Base-by-base conservation (phyloP, 805 yeast genomes). In the Debaryomyces maramus region DNA sequence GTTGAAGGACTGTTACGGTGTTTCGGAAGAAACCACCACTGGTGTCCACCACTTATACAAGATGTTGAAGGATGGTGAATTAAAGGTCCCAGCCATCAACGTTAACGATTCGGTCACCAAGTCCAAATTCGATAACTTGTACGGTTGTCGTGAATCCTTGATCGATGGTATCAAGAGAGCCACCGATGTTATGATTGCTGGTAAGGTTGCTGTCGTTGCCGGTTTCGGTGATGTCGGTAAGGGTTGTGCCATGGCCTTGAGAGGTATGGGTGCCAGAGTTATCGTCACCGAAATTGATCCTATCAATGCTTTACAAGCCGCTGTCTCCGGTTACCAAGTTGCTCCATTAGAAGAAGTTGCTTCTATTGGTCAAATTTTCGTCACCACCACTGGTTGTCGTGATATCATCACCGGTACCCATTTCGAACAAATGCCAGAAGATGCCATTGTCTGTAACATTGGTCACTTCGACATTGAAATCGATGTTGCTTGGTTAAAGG, bases 151-250 rank as follows among this genome's bases (percentile, higher is more conserved):
- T 75, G 99, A 91, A 81, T 91, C 99, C 51, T 83, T 91, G 60
- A 79, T 91, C 55, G 99, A 91, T 74, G 99, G 99, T 78, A 91
- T 91, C 72, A 91, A 91, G 85, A 88, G 98, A 78, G 99, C 98
- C 70, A 91, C 99, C 64, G 99, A 91, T 65, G 98, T 91, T 60
- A 93, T 91, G 98, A 85, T 91, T 65, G 98, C 97, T 56, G 99
- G 99, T 78, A 91, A 91, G 80, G 93, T 88, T 65, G 96, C 98
- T 48, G 95, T 91, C 60, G 98, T 91, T 60, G 97, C 97, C 48
- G 99, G 99, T 75, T 91, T 83, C 79, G 99, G 99, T 82, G 99
- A 91, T 69, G 99, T 91, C 65, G 99, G 99, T 78, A 91, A 91
- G 79, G 99, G 99, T 72, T 91, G 99, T 82, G 97, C 97, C 70